phyloP scores from a whole-genome alignment of 164 flowering plant species.

The Sextonia rubra region DNA sequence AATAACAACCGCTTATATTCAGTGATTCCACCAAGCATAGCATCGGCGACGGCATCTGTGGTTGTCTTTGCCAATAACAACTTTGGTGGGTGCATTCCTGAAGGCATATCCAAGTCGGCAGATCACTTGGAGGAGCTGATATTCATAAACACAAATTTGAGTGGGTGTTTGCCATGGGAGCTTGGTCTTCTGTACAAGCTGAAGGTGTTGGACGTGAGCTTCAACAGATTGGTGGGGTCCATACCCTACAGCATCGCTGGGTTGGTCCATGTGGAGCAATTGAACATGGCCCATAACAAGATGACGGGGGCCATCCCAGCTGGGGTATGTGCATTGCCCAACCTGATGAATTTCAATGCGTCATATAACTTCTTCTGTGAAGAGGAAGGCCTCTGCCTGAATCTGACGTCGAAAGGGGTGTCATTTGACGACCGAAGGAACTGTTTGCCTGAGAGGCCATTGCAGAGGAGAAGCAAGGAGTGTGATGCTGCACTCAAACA shows the following conservation, averaged over 20 bases:
- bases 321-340: slow-evolving; percentile 52
- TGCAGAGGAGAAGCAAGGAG: slow-evolving; percentile 59
- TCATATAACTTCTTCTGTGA: slow-evolving; percentile 75
- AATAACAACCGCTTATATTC: slow-evolving; percentile 57
- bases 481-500: slow-evolving; percentile 43
- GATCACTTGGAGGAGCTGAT: slow-evolving; percentile 55
- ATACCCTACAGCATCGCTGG: slow-evolving; percentile 37
- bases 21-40: slow-evolving; percentile 38
- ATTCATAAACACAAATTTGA: slow-evolving; percentile 48
- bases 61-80: slow-evolving; percentile 77
- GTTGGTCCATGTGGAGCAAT: slow-evolving; percentile 4
- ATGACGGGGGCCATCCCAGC: slow-evolving; percentile 45
- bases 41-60: slow-evolving; percentile 44
- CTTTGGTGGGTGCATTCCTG: slow-evolving; percentile 61
- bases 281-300: slow-evolving; percentile 53
- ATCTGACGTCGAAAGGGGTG: slow-evolving; percentile 46
- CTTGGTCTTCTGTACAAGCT: slow-evolving; percentile 56
- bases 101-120: slow-evolving; percentile 47
- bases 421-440: slow-evolving; percentile 61
- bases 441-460: slow-evolving; percentile 61
- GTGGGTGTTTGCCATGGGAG: slow-evolving; percentile 69
- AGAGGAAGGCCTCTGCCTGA: slow-evolving; percentile 53
- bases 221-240: slow-evolving; percentile 58
- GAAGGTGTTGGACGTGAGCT: slow-evolving; percentile 62
- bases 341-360: slow-evolving; percentile 49